Base-by-base conservation (phyloP, 2,329 filamentous ascomycete species). In the Ascochyta koolunga region DNA sequence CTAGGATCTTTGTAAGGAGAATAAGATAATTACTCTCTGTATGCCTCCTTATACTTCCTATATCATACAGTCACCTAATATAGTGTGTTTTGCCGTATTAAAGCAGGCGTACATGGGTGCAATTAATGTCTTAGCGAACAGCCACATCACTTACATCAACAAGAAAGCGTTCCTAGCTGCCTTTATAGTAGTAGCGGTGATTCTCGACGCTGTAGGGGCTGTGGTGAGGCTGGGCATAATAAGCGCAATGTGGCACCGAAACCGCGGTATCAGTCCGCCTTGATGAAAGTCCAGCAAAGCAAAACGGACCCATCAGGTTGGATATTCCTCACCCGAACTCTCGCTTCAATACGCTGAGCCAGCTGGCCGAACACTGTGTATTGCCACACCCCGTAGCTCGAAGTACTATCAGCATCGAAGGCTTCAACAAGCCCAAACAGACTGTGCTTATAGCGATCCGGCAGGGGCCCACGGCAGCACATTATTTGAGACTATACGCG, bases 301-400 rank as follows among this genome's bases (percentile, higher is more conserved):
- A 50, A n/a, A 40, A 33, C 10, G 57, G 52, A 11, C 25, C 21
- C 11, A 41, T 66, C 11, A 57, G 65, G 29, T 54, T 61, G n/a
- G 64, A 67, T 31, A 65, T 67, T 1, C 64, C 64, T 19, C 64
- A 65, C 44, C 64, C 64, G 4, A n/a, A 50, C n/a, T 58, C 31
- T n/a, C n/a, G 29, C 16, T 47, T 38, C 15, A 47, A 48, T 19
- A 53, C 43, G 2, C 7, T 35, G 25, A 49, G 21, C 16, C 13
- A 24, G 18, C 35, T 32, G 6, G 15, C 21, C 37, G 56, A 59
- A 32, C 49, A 27, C 8, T 10, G 9, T 27, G 25, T 58, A 11
- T 54, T 60, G 1, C 50, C 58, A 24, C 61, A 64, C 38, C 29
- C 33, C n/a, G 31, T 18, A 15, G 31, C 42, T 7, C 59, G 49